Base-by-base conservation (phyloP, 805 yeast genomes). In the Candida oleophila region DNA sequence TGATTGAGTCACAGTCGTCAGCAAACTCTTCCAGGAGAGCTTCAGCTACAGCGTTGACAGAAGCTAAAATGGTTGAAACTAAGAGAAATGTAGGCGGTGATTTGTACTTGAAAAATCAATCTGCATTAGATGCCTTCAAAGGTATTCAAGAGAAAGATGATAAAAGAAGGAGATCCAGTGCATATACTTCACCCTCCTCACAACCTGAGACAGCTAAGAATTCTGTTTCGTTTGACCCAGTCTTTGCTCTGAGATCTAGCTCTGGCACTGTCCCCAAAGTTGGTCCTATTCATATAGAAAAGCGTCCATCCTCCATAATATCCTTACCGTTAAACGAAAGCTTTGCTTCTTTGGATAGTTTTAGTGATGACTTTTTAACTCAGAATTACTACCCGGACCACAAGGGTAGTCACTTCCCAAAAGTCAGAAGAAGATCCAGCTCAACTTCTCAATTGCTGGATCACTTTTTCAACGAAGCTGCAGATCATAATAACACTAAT, bases 321-420 rank as follows among this genome's bases (percentile, higher is more conserved):
- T 77, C 83, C 22, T 68, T 85, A 35, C 89, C 89, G 0, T 69
- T 83, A 14, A 83, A 81, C 50, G 87, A 87, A 37, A 84, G 90
- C 50, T 85, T 85, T 70, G 92, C 92, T 1, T 85, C 91, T 0
- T 66, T 87, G 57, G 90, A 84, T 56, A 82, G 90, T 59, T 76
- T 79, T 49, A 82, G 83, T 57, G 77, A 81, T 53, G 85, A 81
- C 44, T 78, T 74, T 49, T 72, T 74, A 49, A 74, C 66, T 44
- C 51, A 60, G 47, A 68, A 67, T 49, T 69, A 69, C 48, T 62
- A 22, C 36, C 45, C 45, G 4, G 43, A 41, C 14, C 4, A 9
- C 18, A 20, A 38, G n/a, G 34, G 30, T 15, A 4, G n/a, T 8
- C 20, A 19, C 22, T 28, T 9, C 15, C 15, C n/a, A 19, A 15